Evolutionary conservation across 148 eudicot genomes (phyloP), one percentile per base, ranked within the genome.

Genomic region (Chenopodium quinoa): DNA sequence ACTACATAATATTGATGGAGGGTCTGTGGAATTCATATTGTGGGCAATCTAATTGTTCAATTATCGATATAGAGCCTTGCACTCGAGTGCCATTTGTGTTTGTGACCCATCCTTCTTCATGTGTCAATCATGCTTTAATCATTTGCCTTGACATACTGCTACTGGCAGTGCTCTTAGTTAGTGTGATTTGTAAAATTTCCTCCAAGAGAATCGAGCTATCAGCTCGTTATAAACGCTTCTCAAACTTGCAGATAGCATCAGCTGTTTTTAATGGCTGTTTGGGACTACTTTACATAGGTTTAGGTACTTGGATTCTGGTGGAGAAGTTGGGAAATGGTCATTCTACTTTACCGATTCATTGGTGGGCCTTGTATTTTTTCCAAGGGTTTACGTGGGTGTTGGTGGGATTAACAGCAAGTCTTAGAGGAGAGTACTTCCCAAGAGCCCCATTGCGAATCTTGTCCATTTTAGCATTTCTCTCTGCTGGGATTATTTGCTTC

Each of bases 301-400:
- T 78, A 37, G 81, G 85, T 10, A 37, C 74, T 65, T 73, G 83
- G 87, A 52, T 32, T 77, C 74, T 87, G 70, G 77, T 60, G 67
- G 83, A 86, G 67, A 85, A 88, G 66, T 66, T 85, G 75, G 81
- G 86, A 69, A 78, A 76, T 81, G 58, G 70, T 14, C 78, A 86
- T n/a, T 44, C 91, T 67, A 11, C 85, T 50, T 75, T 86, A 37
- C 90, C 94, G 65, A 27, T 91, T 3, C 91, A 94, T 85, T 82
- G 83, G 86, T 94, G 98, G 96, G 29, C 86, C 22, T 52, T 90
- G 9, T 37, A 77, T 74, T 48, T 89, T 37, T 73, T 87, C 66
- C 93, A 94, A 60, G 98, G 97, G 79, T n/a, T 85, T 8, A 84
- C 91, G 77, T 91, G 97, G 94, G 65, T 89, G 75, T 79, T 83